A percentile compares a stretch with the other conserved stretches of the same genome.
phyloP scores from a whole-genome alignment of 805 yeast species.

The Yamadazyma laniorum region DNA sequence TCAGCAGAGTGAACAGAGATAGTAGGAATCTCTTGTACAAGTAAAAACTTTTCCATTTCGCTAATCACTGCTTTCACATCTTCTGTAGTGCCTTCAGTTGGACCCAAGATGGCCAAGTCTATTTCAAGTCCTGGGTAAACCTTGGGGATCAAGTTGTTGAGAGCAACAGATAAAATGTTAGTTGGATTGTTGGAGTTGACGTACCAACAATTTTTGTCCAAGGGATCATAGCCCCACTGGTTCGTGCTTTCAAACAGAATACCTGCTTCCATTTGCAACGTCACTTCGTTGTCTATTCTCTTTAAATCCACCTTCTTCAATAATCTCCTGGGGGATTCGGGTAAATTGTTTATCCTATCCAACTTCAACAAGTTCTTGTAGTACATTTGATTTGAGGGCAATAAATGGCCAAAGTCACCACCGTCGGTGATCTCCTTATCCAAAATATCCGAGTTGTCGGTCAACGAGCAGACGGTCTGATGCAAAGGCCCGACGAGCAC shows the following conservation, averaged over 20 bases:
- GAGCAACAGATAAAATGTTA: conserved; percentile 23
- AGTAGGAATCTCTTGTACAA: conserved; percentile 16
- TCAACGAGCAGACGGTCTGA: conserved; percentile 8
- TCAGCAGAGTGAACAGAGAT: conserved; percentile 27
- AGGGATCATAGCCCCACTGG: conserved; percentile 35
- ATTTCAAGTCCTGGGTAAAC: conserved; percentile 25
- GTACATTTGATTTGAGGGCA: conserved; percentile 30
- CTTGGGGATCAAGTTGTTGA: conserved; percentile 25
- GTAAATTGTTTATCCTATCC: conserved; percentile 6
- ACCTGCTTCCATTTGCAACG: background rate
- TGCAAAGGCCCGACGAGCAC: conserved; percentile 31
- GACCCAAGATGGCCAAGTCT: conserved; percentile 35
- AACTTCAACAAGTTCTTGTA: conserved; percentile 17
- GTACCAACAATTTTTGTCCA: conserved; percentile 32
- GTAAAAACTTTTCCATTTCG: conserved; percentile 8
- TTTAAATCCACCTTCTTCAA: conserved; percentile 11
- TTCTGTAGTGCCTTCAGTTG: conserved; percentile 24
- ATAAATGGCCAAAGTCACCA: conserved; percentile 36
- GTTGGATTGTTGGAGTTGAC: conserved; percentile 28
- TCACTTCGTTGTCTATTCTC: conserved; percentile 7
- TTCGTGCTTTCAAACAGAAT: conserved; percentile 8
- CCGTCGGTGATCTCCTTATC: conserved; percentile 19
- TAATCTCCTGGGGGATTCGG: conserved; percentile 6
- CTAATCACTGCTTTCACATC: background rate
- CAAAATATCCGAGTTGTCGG: background rate